These are phyloP conservation scores for Clausena lansium DNA, from an alignment of 345 rosid species.

Conservation along the genomic window DNA sequence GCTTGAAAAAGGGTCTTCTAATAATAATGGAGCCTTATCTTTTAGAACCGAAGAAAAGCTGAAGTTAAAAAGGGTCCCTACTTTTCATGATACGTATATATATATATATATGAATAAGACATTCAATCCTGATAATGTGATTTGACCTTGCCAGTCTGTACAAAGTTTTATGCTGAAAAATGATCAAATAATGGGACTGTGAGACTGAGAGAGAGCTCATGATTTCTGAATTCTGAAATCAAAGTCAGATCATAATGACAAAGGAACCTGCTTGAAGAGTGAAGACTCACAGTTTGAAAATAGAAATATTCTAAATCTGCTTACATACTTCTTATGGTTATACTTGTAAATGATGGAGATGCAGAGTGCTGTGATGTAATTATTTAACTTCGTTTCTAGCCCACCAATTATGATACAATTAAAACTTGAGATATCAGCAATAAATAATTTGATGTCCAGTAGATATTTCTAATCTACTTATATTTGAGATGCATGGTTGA, in stretches of 20 bases:
- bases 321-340: neutral
- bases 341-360: neutral
- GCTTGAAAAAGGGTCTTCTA: neutral
- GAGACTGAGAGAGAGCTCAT: neutral
- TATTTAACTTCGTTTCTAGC: neutral
- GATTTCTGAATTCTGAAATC: neutral
- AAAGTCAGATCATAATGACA: constrained; percentile 5
- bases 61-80: constrained; percentile 2
- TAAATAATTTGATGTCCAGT: neutral
- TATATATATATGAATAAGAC: neutral
- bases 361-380: neutral
- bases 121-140: constrained; percentile 19
- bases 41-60: neutral
- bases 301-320: neutral
- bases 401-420: no score
- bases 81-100: neutral
- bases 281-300: neutral
- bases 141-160: constrained; percentile 34
- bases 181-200: neutral
- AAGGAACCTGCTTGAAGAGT: neutral
- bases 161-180: constrained; percentile 4
- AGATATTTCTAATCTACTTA: neutral
- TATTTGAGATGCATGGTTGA: neutral
- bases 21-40: constrained; percentile 15
- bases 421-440: neutral